These are phyloP conservation scores for Hypocrella siamensis DNA, from an alignment of 2,329 filamentous ascomycete species.

Conservation along the genomic window DNA sequence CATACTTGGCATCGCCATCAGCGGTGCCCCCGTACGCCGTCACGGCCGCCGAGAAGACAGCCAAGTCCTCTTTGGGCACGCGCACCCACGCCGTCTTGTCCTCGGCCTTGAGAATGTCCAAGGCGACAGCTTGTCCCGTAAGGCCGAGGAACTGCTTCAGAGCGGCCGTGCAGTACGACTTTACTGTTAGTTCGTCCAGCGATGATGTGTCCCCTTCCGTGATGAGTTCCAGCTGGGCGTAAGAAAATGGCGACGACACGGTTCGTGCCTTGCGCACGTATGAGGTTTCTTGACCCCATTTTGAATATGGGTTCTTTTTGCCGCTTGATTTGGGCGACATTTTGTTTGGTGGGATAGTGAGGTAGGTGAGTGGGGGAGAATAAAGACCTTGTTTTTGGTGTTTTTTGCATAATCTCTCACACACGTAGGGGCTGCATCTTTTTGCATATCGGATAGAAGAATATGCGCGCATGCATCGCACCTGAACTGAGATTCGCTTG, in stretches of 20 bases:
- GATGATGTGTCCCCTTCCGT: slow-evolving; percentile 11
- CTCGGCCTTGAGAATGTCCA: slow-evolving; percentile 54
- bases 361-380: too few species aligned
- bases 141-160: slow-evolving; percentile 55
- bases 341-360: too few species aligned
- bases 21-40: slow-evolving; percentile 44
- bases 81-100: slow-evolving; percentile 46
- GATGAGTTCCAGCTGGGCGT: slow-evolving; percentile 37
- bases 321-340: too few species aligned
- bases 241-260: slow-evolving; percentile 38
- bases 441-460: slow-evolving; percentile 4
- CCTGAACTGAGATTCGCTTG: neutral
- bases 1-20: slow-evolving; percentile 26
- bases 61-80: slow-evolving; percentile 44
- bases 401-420: too few species aligned
- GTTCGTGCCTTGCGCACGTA: slow-evolving; percentile 35
- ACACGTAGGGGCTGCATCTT: too few species aligned
- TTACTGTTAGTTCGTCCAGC: slow-evolving; percentile 47
- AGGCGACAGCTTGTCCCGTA: slow-evolving; percentile 47
- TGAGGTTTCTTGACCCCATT: slow-evolving; percentile 20
- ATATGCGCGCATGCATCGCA: neutral
- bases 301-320: slow-evolving; percentile 1
- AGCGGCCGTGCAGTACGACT: slow-evolving; percentile 46
- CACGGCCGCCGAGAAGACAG: slow-evolving; percentile 45
- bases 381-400: too few species aligned